A percentile compares a stretch with the other conserved stretches of the same genome.
These are phyloP conservation scores for Sugiyamaella xylanicola DNA, from an alignment of 1,139 yeast genomes.

Conservation along the genomic window DNA sequence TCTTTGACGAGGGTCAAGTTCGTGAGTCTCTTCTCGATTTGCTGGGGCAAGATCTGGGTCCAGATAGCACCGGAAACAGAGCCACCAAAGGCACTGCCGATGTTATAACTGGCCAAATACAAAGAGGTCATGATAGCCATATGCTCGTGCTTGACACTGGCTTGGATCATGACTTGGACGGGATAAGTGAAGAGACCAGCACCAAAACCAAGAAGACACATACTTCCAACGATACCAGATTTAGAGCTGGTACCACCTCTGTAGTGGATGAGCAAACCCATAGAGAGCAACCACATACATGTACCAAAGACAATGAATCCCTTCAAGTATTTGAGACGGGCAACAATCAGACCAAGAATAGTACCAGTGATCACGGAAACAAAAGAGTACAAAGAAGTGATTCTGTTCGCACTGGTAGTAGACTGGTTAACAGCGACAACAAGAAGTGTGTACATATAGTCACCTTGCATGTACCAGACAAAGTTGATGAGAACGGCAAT, in stretches of 20 bases:
- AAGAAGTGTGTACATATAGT: constrained; percentile 64
- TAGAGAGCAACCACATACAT: constrained; percentile 55
- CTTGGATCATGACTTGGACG: constrained; percentile 63
- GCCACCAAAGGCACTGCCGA: constrained; percentile 51
- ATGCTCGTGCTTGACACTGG: constrained; percentile 58
- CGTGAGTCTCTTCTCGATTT: constrained; percentile 35
- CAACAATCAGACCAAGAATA: constrained; percentile 57
- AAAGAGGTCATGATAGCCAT: constrained; percentile 51
- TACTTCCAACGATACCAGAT: constrained; percentile 65
- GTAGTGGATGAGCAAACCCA: constrained; percentile 60
- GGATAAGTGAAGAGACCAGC: constrained; percentile 73
- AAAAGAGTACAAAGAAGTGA: constrained; percentile 62
- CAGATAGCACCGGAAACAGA: constrained; percentile 33
- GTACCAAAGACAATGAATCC: constrained; percentile 62
- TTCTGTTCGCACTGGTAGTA: constrained; percentile 63
- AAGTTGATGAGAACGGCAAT: constrained; percentile 59
- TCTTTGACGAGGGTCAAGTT: constrained; percentile 44
- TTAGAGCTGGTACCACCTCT: constrained; percentile 56
- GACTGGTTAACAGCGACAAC: constrained; percentile 63
- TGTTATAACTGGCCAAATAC: constrained; percentile 46
- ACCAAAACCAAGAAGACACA: constrained; percentile 69
- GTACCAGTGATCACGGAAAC: constrained; percentile 66
- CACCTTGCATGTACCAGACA: constrained; percentile 69
- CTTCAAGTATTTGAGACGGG: constrained; percentile 55
- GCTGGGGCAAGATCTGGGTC: constrained; percentile 47